Base-by-base conservation (phyloP, 306 rosid genomes). In the Ochetophila trinervis region DNA sequence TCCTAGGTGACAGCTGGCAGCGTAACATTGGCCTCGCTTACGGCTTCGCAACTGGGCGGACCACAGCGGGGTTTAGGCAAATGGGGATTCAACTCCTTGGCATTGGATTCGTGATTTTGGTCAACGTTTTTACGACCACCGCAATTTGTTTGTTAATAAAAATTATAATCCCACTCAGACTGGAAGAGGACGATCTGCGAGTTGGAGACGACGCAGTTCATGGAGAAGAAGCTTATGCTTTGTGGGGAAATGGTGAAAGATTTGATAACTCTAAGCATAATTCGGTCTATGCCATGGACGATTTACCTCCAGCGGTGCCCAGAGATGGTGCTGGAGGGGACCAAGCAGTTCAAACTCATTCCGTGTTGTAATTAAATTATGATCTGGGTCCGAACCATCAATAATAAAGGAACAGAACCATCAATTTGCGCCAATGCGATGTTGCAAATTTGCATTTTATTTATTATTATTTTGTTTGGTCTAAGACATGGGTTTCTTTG, bases 221-320 rank as follows among this genome's bases (percentile, higher is more conserved):
- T 45, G 77, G 79, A 2, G 82, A 76, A 58, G 77, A 61, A 36
- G 82, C 82, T 5, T 81, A 77, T 66, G 82, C 85, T 13, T 57
- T 81, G 68, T 77, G 82, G 82, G 82, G 85, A 1, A 82, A 82
- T 45, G 86, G 86, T 2, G 74, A 82, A 34, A 82, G 61, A 64
- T 60, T 30, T 47, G 72, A 75, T 36, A 72, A 63, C 22, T 62
- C 66, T 16, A 77, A 23, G 77, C 57, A 65, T 4, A 70, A 34
- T 56, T 47, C 60, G 6, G 44, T 55, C 53, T 52, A 57, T 24
- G 54, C 44, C 19, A 27, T 70, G 60, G 68, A 53, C 3, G 72
- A 73, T 21, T 5, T 65, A 23, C 40, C 58, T 14, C 3, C 21
- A 42, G 42, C 16, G 12, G 42, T 42, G 5, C 68, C 36, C 37